Percentiles rank a stretch among this genome's conserved stretches.
phyloP scores from a whole-genome alignment of 495 filamentous ascomycete genomes.

The Annulohypoxylon bovei region DNA sequence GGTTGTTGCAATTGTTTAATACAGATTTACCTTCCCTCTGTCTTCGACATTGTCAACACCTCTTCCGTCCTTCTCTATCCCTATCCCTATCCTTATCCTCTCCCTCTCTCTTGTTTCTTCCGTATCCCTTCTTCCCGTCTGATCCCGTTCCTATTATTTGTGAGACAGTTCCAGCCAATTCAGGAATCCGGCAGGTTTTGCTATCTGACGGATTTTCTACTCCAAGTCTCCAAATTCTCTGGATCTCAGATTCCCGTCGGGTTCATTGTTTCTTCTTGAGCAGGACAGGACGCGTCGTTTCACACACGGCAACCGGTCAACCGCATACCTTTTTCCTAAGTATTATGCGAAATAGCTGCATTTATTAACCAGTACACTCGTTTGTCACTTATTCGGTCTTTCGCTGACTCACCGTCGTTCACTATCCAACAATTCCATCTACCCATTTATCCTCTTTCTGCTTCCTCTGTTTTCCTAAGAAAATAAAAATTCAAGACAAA shows the following conservation, averaged over 20 bases:
- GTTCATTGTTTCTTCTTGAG: slow-evolving; percentile 37
- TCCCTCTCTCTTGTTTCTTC: slow-evolving; percentile 33
- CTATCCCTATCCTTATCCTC: slow-evolving; percentile 19
- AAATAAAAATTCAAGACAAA: background rate
- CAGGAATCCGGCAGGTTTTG: slow-evolving; percentile 25
- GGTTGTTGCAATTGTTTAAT: slow-evolving; percentile 36
- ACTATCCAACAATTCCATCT: slow-evolving; percentile 5
- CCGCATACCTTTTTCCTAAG: slow-evolving; percentile 16
- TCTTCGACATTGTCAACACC: slow-evolving; percentile 40
- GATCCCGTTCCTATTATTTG: slow-evolving; percentile 37
- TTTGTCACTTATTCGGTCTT: slow-evolving; percentile 35
- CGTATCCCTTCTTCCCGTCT: slow-evolving; percentile 28
- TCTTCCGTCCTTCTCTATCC: background rate
- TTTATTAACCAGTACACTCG: slow-evolving; percentile 36
- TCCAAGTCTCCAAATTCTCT: slow-evolving; percentile 37
- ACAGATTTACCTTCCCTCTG: slow-evolving; percentile 28
- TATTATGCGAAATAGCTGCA: slow-evolving; percentile 21
- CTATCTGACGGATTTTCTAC: slow-evolving; percentile 7
- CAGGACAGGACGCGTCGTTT: slow-evolving; percentile 35
- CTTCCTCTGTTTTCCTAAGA: background rate
- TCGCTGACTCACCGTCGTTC: slow-evolving; percentile 28
- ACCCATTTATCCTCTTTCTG: background rate
- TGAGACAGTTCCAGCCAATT: slow-evolving; percentile 39
- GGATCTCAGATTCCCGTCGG: slow-evolving; percentile 30
- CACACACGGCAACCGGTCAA: slow-evolving; percentile 19